phyloP scores from a whole-genome alignment of 768 basidiomycete species.

The Galerina sulciceps region DNA sequence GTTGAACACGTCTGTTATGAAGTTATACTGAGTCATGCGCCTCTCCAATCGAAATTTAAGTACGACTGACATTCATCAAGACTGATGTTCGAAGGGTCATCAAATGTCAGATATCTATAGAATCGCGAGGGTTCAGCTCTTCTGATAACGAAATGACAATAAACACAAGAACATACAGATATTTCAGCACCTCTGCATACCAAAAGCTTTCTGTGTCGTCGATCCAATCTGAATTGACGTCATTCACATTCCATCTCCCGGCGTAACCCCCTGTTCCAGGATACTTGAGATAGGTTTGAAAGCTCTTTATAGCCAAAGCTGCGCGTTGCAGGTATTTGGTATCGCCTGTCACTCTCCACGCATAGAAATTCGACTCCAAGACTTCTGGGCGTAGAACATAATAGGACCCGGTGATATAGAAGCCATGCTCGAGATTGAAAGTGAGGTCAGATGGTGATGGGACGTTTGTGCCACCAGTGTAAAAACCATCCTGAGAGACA shows the following conservation, averaged over 20 bases:
- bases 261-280: conserved; percentile 48
- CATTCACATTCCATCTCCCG: conserved; percentile 60
- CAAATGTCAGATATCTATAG: conserved; percentile 69
- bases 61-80: conserved; percentile 60
- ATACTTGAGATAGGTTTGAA: conserved; percentile 52
- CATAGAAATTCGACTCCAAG: conserved; percentile 81
- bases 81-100: conserved; percentile 65
- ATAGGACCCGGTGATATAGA: conserved; percentile 54
- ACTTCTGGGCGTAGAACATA: conserved; percentile 79
- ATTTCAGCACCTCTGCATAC: conserved; percentile 80
- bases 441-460: conserved; percentile 38
- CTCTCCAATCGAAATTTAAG: not conserved
- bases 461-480: conserved; percentile 46
- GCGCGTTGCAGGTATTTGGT: conserved; percentile 69
- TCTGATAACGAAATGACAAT: not conserved
- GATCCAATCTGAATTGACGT: conserved; percentile 41
- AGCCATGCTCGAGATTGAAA: conserved; percentile 66
- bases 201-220: conserved; percentile 71
- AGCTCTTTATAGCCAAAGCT: conserved; percentile 54
- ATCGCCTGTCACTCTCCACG: conserved; percentile 73
- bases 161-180: conserved; percentile 47
- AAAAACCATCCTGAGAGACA: conserved; percentile 62
- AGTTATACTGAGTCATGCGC: not conserved
- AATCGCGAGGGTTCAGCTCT: not conserved
- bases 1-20: conserved; percentile 59